Conservation (phyloP, 805 yeast species). For the Candida sanyiensis region DNA sequence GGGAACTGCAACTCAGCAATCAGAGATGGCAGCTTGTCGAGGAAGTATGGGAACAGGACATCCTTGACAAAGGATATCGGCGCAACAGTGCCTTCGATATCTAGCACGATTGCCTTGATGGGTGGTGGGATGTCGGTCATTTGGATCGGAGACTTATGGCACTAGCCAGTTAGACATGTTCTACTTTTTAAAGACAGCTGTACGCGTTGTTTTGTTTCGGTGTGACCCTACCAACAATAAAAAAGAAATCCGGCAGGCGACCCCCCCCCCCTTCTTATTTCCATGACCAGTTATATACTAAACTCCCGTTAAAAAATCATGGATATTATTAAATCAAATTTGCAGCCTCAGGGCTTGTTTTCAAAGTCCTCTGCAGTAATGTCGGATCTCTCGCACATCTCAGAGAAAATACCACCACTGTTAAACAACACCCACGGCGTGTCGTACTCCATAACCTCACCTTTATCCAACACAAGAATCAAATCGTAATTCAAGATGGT, state of each 20-base stretch:
- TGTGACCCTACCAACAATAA: no score
- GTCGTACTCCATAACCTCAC: conserved; percentile 45
- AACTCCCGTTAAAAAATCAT: neutral
- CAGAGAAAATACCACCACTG: conserved; percentile 38
- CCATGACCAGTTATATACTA: neutral
- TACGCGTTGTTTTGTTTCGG: no score
- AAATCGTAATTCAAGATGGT: conserved; percentile 51
- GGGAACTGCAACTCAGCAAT: conserved; percentile 27
- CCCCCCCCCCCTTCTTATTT: neutral
- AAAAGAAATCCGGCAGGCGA: no score
- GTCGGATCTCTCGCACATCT: conserved; percentile 44
- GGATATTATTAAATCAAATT: neutral
- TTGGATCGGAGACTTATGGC: neutral
- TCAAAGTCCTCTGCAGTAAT: conserved; percentile 27
- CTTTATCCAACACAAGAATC: conserved; percentile 49
- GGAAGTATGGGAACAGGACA: conserved; percentile 69
- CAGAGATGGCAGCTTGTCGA: conserved; percentile 40
- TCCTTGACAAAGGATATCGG: conserved; percentile 87
- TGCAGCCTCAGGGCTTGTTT: neutral
- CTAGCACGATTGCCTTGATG: conserved; percentile 43
- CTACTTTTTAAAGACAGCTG: no score
- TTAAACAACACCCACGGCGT: conserved; percentile 41
- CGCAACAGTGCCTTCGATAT: conserved; percentile 91
- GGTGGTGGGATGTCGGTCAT: neutral
- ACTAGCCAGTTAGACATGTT: neutral